Evolutionary conservation across 2,329 filamentous ascomycete species (phyloP).

Genomic region (Metarhizium brunneum): DNA sequence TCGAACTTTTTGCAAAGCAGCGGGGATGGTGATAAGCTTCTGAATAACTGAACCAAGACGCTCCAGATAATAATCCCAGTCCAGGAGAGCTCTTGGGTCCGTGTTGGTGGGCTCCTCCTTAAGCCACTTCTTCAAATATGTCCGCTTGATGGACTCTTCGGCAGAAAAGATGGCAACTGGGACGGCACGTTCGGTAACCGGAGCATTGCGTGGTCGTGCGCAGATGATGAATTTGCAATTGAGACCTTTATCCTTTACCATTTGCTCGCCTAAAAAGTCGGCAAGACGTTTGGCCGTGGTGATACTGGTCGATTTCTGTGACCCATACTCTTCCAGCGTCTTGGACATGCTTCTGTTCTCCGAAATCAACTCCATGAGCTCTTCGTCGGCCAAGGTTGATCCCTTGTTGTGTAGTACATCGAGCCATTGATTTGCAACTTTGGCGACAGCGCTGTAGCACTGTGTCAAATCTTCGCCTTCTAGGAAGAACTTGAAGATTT

Average conservation of each 20-base stretch:
- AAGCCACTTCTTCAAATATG: slow-evolving; percentile 90
- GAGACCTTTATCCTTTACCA: slow-evolving; percentile 97
- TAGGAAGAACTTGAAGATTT: slow-evolving; percentile 99
- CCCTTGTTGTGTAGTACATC: slow-evolving; percentile 89
- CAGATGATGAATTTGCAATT: slow-evolving; percentile 99
- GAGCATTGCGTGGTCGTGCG: slow-evolving; percentile 72
- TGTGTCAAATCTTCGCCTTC: slow-evolving; percentile 81
- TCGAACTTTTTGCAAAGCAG: slow-evolving; percentile 84
- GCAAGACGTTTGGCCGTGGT: slow-evolving; percentile 91
- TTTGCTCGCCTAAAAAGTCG: slow-evolving; percentile 94
- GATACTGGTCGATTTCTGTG: slow-evolving; percentile 97
- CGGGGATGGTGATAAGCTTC: slow-evolving; percentile 97
- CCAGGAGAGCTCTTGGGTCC: slow-evolving; percentile 80
- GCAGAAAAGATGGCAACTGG: slow-evolving; percentile 97
- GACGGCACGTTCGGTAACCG: slow-evolving; percentile 88
- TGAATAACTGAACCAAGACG: slow-evolving; percentile 95
- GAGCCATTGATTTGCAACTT: slow-evolving; percentile 91
- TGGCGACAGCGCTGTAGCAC: slow-evolving; percentile 85
- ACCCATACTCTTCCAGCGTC: slow-evolving; percentile 90
- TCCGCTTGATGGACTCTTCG: slow-evolving; percentile 76
- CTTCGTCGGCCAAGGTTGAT: slow-evolving; percentile 84
- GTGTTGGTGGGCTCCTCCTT: slow-evolving; percentile 87
- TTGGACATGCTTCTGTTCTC: slow-evolving; percentile 99
- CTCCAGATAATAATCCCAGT: slow-evolving; percentile 97
- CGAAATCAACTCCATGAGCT: slow-evolving; percentile 98